Evolutionary conservation across 2,329 filamentous ascomycete species (phyloP), one percentile per base, ranked within the genome.

Genomic region (Pleoardoris graminearum): DNA sequence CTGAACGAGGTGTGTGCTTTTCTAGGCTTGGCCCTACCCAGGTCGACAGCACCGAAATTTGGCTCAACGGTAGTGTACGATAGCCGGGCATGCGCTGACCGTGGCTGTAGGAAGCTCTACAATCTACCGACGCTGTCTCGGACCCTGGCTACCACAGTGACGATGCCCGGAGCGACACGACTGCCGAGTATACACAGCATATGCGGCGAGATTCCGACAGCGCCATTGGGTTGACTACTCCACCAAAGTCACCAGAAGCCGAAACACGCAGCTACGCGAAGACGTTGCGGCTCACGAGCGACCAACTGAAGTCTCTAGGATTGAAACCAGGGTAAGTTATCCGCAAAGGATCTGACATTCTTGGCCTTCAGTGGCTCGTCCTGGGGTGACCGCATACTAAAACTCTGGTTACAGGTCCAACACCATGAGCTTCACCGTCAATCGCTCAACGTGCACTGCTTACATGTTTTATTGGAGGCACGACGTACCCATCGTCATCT

Each of bases 71-170:
- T n/a, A n/a, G n/a, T n/a, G n/a, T n/a, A n/a, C n/a, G n/a, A n/a
- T n/a, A n/a, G 4, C 12, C 1, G 4, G 11, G n/a, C 8, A 2
- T 27, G 14, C 22, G 29, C 41, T 44, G 5, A 44, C 27, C 16
- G 25, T 10, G 16, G 16, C 6, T 29, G 14, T 11, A 47, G 3
- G 72, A 75, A 11, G 77, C 75, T 3, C 78, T 85, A 32, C 77
- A 84, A 17, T 83, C 84, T 16, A 83, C 85, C n/a, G 92, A 97
- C 74, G 90, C 91, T 27, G 82, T 87, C 7, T 97, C 92, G 0
- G 94, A 99, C 66, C 93, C 92, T 1, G 94, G 94, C 2, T 97
- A 97, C 72, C 91, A 96, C 63, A 96, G 91, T 69, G 94, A 97
- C 68, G 89, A 90, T 59, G 81, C 80, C 27, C 79, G 77, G 43